Evolutionary conservation across 768 basidiomycete genomes (phyloP).

Genomic region (Pulveroboletus frians): DNA sequence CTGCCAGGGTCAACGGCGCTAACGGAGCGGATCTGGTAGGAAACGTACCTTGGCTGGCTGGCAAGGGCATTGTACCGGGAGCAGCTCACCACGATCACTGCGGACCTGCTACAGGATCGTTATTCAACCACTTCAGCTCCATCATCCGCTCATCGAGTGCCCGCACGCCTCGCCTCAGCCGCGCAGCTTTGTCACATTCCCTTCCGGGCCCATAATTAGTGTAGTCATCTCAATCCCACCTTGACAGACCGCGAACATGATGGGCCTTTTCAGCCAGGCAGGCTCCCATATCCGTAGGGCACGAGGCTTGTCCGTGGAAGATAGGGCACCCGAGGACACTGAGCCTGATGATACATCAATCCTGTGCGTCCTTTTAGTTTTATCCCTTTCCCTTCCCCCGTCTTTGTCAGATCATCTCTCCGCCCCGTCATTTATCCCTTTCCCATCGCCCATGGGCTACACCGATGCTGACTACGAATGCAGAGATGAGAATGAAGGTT

Average conservation of each 20-base stretch:
- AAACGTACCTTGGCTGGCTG: not conserved
- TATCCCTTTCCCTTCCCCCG: constrained; percentile 19
- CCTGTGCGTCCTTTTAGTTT: constrained; percentile 51
- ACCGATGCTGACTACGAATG: constrained; percentile 32
- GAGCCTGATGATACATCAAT: constrained; percentile 88
- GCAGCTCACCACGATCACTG: constrained; percentile 6
- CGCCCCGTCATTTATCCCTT: not conserved
- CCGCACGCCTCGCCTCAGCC: constrained; percentile 23
- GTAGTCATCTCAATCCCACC: not conserved
- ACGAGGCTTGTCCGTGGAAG: constrained; percentile 61
- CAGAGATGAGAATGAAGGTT: constrained; percentile 92
- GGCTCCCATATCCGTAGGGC: constrained; percentile 60
- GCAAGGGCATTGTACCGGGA: not conserved
- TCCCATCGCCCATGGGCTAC: constrained; percentile 25
- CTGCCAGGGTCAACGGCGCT: not conserved
- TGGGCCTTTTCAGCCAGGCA: constrained; percentile 74
- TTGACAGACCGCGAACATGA: constrained; percentile 44
- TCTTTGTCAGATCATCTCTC: constrained; percentile 24
- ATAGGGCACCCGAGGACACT: constrained; percentile 73
- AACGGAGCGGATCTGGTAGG: not conserved
- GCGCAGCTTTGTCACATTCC: constrained; percentile 10
- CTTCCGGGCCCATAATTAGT: not conserved
- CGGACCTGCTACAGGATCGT: not conserved
- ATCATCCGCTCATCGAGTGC: not conserved
- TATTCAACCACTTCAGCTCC: not conserved